Evolutionary conservation across 2,329 filamentous ascomycete genomes (phyloP).

Genomic region (Diaporthe sp.): DNA sequence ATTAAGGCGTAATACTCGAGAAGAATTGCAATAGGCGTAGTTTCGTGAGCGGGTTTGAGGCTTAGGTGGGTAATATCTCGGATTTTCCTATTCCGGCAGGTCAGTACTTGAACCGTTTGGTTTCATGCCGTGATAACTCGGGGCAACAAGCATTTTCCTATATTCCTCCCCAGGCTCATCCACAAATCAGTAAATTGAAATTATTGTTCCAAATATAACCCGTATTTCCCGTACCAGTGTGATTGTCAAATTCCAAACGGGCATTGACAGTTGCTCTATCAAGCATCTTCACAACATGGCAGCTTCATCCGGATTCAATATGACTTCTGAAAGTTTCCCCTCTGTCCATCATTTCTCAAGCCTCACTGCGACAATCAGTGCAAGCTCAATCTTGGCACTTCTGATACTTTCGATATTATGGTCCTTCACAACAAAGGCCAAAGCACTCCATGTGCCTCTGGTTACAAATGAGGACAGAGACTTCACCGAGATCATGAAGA

Average conservation of each 20-base stretch:
- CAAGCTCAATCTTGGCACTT: not conserved
- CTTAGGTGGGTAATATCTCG: not conserved
- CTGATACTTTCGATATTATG: not conserved
- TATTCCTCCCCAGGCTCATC: no score
- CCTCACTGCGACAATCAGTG: not conserved
- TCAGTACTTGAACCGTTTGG: not conserved
- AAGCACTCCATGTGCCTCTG: not conserved
- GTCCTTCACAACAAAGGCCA: not conserved
- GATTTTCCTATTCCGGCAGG: not conserved
- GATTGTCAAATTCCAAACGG: not conserved
- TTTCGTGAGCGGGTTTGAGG: not conserved
- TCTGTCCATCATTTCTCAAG: not conserved
- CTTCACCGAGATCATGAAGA: not conserved
- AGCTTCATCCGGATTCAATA: not conserved
- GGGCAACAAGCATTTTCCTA: not conserved
- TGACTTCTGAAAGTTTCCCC: not conserved
- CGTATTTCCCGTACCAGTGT: not conserved
- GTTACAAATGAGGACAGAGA: not conserved
- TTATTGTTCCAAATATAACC: not conserved
- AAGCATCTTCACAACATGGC: not conserved
- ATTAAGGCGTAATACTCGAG: not conserved
- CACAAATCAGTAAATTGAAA: not conserved
- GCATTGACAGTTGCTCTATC: not conserved
- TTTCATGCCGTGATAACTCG: not conserved
- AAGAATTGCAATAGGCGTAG: not conserved